Base-by-base conservation (phyloP, 73 alveolate species). In the Durusdinium trenchii region DNA sequence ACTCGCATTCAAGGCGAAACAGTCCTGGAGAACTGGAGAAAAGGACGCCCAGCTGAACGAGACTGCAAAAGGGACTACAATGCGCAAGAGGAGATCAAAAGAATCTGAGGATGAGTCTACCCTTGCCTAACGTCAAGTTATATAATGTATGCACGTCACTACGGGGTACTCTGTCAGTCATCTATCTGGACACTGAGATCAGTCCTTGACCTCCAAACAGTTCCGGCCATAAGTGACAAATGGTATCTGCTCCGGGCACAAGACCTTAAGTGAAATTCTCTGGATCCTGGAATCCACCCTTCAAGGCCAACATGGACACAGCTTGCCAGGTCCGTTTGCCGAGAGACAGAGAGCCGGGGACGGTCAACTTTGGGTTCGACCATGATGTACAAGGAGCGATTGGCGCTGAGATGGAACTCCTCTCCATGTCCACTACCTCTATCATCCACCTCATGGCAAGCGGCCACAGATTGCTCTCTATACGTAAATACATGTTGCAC, bases 361-460 rank as follows among this genome's bases (percentile, higher is more conserved):
- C 18, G 46, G 89, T 91, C 98, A 45, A 91, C 35, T 60, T 20
- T 40, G 36, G 98, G 98, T 35, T 91, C 98, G 45, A 91, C 87
- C 35, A 54, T 52, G 76, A 91, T 45, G 45, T 91, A 91, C 60
- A 91, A 45, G 36, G 98, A 91, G 18, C 98, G 89, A 18, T 91
- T 57, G 18, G 60, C 60, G 10, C 40, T n/a, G 26, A 67, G 78
- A 60, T 76, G 73, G 40, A 47, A 36, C 35, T 36, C n/a, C 36
- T 69, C 54, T 14, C 98, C 98, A 48, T 91, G 98, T 14, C 90
- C 98, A 36, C 98, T 91, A 76, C 98, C 98, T 42, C 75, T 35
- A 45, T 91, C 98, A 71, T 91, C 98, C 54, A 91, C 98, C 6
- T n/a, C n/a, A n/a, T n/a, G n/a, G n/a, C n/a, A n/a, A n/a, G n/a